Conservation (phyloP, 2,329 filamentous ascomycete species). For the Alternaria ethzedia region DNA sequence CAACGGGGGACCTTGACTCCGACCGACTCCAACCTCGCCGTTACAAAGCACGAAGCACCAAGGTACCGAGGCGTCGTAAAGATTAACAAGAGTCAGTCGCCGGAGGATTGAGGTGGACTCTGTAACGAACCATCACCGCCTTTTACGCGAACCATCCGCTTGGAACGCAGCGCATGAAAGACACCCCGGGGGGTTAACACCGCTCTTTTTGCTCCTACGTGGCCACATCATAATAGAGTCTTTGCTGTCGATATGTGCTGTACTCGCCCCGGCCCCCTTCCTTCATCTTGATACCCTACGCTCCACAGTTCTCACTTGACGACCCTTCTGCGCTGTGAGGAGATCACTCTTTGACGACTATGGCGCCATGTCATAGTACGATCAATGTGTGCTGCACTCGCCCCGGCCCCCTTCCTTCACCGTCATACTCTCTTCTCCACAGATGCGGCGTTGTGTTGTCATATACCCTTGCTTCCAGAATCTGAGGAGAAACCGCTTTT, state of each 20-base stretch:
- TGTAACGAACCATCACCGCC: not conserved
- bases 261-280: not conserved
- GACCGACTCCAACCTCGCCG: not conserved
- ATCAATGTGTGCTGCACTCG: not conserved
- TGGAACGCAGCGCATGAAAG: not conserved
- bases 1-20: not conserved
- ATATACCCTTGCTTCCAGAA: too few species aligned
- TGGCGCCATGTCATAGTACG: too few species aligned
- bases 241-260: not conserved
- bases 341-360: too few species aligned
- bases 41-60: not conserved
- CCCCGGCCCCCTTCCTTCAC: not conserved
- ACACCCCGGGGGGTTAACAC: not conserved
- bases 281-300: too few species aligned
- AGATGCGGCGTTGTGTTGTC: too few species aligned
- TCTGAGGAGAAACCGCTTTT: too few species aligned
- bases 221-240: not conserved
- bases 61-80: too few species aligned
- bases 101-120: not conserved
- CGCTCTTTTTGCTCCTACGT: not conserved
- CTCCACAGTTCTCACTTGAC: too few species aligned
- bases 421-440: not conserved
- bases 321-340: too few species aligned
- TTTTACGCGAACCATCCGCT: not conserved
- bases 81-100: not conserved